Evolutionary conservation across 805 yeast species (phyloP), one percentile per base, ranked within the genome.

Genomic region (Zygotorulaspora chibaensis): DNA sequence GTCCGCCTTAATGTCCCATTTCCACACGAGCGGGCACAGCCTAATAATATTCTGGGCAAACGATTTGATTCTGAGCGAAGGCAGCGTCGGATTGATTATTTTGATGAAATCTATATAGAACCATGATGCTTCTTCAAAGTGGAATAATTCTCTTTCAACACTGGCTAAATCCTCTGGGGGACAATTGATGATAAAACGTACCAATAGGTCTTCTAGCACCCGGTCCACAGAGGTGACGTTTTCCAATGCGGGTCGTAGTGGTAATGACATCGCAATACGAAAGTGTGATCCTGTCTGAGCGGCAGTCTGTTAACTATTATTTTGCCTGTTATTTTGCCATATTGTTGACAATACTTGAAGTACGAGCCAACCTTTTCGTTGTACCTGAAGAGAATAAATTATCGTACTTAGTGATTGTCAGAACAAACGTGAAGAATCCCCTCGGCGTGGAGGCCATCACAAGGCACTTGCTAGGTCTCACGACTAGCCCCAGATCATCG

Each of bases 51-150:
- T 74, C 38, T 83, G 76, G 0, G 90, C 81, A 63, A 93, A 90
- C 8, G 75, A 67, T 62, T 84, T 84, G 78, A 89, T 81, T 59
- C 83, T 84, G 72, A 90, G 69, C 2, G 77, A 62, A 1, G 97
- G 98, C 47, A 91, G 72, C 27, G 73, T 65, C 7, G 93, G 90
- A 62, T 88, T 84, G 56, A 83, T 68, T 29, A 76, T 77, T 29
- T 90, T 76, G 10, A 84, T 74, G 57, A 84, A 90, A 66, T 93
- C 99, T 40, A 84, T 77, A 66, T 90, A 93, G 62, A 86, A 93
- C 99, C 99, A 93, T 56, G 89, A 96, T 2, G 99, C 99, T 66
- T 93, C 98, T 71, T 93, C 99, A 35, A 93, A 83, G 63, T 90
- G 96, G 69, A 93, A 93, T 59, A 89, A 79, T 20, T 90, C 84